A percentile compares a stretch with the other conserved stretches of the same genome.
Conservation (phyloP, 2,329 filamentous ascomycete genomes). For the Fusarium sp. region DNA sequence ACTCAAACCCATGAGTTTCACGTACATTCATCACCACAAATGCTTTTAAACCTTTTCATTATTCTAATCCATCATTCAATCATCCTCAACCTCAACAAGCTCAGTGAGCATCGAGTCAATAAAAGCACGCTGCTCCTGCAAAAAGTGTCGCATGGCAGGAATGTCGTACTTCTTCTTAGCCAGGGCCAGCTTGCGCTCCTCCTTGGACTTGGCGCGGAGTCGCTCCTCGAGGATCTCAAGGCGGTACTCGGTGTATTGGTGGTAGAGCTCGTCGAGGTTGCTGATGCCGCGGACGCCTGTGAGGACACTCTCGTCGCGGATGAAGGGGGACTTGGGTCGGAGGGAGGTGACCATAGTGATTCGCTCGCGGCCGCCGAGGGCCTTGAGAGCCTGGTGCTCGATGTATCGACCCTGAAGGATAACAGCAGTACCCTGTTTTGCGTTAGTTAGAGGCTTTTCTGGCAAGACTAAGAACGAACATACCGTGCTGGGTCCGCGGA, state of each 20-base stretch:
- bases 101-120: constrained; percentile 8
- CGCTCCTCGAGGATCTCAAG: constrained; percentile 13
- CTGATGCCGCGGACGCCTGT: constrained; percentile 11
- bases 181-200: constrained; percentile 1
- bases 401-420: constrained; percentile 57
- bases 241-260: constrained; percentile 13
- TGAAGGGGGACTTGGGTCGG: constrained; percentile 50
- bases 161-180: constrained; percentile 14
- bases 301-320: constrained; percentile 48
- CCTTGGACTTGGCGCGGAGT: not conserved
- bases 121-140: constrained; percentile 3
- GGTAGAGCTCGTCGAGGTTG: constrained; percentile 1
- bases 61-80: not conserved
- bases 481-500: constrained; percentile 40
- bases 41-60: not conserved
- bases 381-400: constrained; percentile 53
- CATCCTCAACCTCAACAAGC: constrained; percentile 7
- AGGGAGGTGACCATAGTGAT: constrained; percentile 58
- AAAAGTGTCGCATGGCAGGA: not conserved
- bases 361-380: constrained; percentile 53
- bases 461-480: not conserved
- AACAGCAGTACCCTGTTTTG: constrained; percentile 49
- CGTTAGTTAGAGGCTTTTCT: not conserved
- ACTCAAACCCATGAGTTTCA: not conserved
- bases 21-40: not conserved